phyloP scores from a whole-genome alignment of 139 green algal genomes.

The Chlorella vulgaris region DNA sequence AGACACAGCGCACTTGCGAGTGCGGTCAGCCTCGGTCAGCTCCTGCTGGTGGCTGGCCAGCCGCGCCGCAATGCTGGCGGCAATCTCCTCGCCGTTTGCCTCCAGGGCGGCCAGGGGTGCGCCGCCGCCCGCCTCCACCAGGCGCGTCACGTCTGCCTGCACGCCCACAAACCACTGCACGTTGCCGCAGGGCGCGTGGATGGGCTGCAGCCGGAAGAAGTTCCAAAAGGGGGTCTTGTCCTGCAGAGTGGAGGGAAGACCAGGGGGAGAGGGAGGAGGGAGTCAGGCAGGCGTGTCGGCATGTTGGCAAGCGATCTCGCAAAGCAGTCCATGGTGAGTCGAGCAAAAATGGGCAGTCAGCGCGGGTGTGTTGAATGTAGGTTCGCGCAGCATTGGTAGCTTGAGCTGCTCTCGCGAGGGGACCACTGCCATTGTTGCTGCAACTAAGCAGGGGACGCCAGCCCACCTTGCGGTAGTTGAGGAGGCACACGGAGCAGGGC shows the following conservation, averaged over 20 bases:
- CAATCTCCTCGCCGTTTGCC: not conserved
- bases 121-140: conserved; percentile 33
- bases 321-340: too few relatives aligned
- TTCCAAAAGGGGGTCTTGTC: conserved; percentile 53
- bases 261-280: not conserved
- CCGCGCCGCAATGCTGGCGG: conserved; percentile 4
- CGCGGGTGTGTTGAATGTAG: too few relatives aligned
- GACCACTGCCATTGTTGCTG: not conserved
- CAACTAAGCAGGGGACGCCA: too few relatives aligned
- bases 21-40: conserved; percentile 9
- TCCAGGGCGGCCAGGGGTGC: not conserved
- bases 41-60: not conserved
- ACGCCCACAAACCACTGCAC: conserved; percentile 76
- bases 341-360: too few relatives aligned
- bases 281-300: too few relatives aligned
- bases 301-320: too few relatives aligned
- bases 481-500: conserved; percentile 48
- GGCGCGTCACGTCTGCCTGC: conserved; percentile 69
- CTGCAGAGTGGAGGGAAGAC: not conserved
- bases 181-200: conserved; percentile 33
- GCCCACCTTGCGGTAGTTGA: conserved; percentile 73
- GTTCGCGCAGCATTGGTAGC: too few relatives aligned
- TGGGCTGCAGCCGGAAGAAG: conserved; percentile 45
- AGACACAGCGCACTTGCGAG: conserved; percentile 15
- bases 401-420: too few relatives aligned